phyloP scores from a whole-genome alignment of 2,329 filamentous ascomycete genomes.

The Lasiodiplodia citricola region DNA sequence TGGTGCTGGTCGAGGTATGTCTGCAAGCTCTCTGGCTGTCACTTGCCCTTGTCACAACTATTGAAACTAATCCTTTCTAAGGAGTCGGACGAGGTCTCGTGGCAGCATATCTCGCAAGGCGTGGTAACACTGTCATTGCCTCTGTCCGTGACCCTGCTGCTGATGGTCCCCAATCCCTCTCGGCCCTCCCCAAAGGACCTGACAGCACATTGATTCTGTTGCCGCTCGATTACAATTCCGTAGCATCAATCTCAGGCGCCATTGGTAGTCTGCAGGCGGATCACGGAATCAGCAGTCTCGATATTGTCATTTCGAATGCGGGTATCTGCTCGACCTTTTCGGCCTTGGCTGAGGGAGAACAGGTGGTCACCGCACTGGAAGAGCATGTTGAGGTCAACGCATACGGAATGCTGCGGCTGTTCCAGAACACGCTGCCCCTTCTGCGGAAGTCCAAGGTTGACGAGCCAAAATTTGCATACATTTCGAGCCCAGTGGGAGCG shows the following conservation, averaged over 20 bases:
- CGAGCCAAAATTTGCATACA: neutral
- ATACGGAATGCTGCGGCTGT: neutral
- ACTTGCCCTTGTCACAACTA: neutral
- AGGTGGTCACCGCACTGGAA: neutral
- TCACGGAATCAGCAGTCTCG: slow-evolving; percentile 27
- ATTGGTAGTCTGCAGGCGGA: neutral
- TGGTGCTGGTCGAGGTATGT: slow-evolving; percentile 2
- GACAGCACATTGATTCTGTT: neutral
- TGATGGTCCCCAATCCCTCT: neutral
- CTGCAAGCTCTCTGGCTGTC: too few species aligned
- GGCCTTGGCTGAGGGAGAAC: neutral
- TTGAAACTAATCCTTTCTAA: neutral
- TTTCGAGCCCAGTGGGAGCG: neutral
- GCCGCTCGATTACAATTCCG: neutral
- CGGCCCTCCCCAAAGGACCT: neutral
- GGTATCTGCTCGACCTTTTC: slow-evolving; percentile 50
- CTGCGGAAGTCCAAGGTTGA: neutral
- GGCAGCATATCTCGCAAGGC: slow-evolving; percentile 3
- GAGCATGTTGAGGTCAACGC: slow-evolving; percentile 3
- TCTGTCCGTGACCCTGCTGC: neutral
- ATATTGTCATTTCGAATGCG: slow-evolving; percentile 37
- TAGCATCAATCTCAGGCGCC: neutral
- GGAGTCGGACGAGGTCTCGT: slow-evolving; percentile 7
- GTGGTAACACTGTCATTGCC: slow-evolving; percentile 1
- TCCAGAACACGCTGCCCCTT: slow-evolving; percentile 6